Evolutionary conservation across 331 rosid species (phyloP), one percentile per base, ranked within the genome.

Genomic region (Quercus tomentella): DNA sequence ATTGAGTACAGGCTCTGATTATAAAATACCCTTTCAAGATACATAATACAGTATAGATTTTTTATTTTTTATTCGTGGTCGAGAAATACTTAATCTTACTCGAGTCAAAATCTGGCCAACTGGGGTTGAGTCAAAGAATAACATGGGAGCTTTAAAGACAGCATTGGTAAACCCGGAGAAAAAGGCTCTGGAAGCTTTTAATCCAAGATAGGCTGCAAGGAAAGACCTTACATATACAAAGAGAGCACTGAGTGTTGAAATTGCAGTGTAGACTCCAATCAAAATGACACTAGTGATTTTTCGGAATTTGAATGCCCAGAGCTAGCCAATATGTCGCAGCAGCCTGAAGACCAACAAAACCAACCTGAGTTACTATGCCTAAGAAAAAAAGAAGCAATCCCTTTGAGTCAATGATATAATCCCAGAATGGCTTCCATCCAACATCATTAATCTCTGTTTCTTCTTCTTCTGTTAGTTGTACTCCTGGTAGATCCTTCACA

Each of bases 101-200:
- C 90, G 80, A 41, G 94, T 92, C 58, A 92, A 85, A 81, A 94
- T 94, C 81, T 92, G 78, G n/a, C 98, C 97, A 7, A 87, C 81
- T 1, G 97, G 94, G 33, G 94, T 94, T 18, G 92, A 86, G 81
- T 94, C 97, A 55, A 92, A 92, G 93, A 94, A 91, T 16, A 84
- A 0, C 97, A 94, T 92, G 28, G 98, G 94, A 79, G 98, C 97
- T 76, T 88, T 88, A 71, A 91, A 92, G 56, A 92, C 81, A 31
- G 97, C 84, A 35, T 84, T 70, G 6, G 77, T 87, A 80, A 94
- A 92, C 62, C 93, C 76, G 20, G 85, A 74, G 74, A 90, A 92
- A 82, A 92, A 88, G 63, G 88, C 82, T 21, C 61, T 76, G 6
- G 94, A 94, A 82, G 94, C 94, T 77, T 83, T 92, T 76, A 92